These are phyloP conservation scores for Trametes punicea DNA, from an alignment of 768 basidiomycete species.

Conservation along the genomic window DNA sequence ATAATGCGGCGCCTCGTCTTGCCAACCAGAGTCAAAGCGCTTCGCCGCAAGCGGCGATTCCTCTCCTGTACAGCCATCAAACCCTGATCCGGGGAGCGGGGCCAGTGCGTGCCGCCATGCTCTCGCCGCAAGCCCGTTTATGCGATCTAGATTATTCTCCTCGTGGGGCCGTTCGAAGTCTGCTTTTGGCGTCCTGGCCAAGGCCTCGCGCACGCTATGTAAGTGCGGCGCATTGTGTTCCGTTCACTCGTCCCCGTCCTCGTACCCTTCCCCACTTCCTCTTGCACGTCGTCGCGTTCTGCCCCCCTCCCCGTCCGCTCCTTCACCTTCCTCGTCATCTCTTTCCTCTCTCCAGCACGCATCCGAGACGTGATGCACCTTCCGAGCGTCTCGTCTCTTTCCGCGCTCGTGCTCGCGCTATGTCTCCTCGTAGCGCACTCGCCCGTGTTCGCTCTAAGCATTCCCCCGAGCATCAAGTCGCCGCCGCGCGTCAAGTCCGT, in stretches of 20 bases:
- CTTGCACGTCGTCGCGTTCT: background rate
- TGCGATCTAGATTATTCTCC: constrained; percentile 7
- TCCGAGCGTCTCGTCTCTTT: constrained; percentile 5
- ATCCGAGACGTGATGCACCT: constrained; percentile 2
- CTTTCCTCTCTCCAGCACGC: background rate
- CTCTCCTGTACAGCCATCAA: background rate
- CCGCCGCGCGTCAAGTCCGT: constrained; percentile 1
- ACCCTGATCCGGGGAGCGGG: constrained; percentile 8
- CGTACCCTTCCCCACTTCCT: background rate
- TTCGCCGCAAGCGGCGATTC: constrained; percentile 1
- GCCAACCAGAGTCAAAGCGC: background rate
- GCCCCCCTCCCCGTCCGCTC: background rate
- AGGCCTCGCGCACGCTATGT: background rate
- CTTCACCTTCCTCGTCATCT: background rate
- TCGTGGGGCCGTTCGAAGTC: constrained; percentile 13
- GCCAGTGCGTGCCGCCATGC: background rate
- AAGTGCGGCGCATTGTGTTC: background rate
- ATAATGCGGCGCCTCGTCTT: background rate
- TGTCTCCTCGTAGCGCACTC: constrained; percentile 1
- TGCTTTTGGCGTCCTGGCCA: constrained; percentile 2
- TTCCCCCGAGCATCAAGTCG: background rate
- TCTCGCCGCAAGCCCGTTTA: background rate
- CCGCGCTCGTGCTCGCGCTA: constrained; percentile 4
- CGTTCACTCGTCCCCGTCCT: background rate
- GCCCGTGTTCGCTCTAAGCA: background rate